Percentiles rank a stretch among this genome's conserved stretches.
Evolutionary conservation across 140 eudicot species (phyloP).

Genomic region (Ambrosia hybrid): DNA sequence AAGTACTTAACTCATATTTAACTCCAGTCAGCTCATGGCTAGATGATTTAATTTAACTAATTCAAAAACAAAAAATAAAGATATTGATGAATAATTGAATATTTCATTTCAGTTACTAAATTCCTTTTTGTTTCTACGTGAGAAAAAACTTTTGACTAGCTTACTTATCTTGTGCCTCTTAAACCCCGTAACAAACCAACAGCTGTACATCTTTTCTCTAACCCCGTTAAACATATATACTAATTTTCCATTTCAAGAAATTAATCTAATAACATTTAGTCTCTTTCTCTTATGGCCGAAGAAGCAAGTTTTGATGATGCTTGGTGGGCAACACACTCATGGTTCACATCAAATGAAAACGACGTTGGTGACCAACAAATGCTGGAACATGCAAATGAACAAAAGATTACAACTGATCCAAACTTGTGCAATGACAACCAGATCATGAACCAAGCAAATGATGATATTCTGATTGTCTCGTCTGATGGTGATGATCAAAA

Average conservation of each 20-base stretch:
- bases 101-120: too few relatives aligned
- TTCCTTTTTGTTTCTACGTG: not conserved
- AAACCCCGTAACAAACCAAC: not conserved
- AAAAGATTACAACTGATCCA: not conserved
- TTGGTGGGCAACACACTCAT: not conserved
- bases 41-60: too few relatives aligned
- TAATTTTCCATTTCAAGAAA: too few relatives aligned
- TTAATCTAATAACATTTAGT: too few relatives aligned
- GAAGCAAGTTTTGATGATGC: not conserved
- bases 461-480: not conserved
- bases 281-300: slow-evolving; percentile 18
- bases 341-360: not conserved
- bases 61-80: too few relatives aligned
- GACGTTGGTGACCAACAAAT: not conserved
- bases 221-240: too few relatives aligned
- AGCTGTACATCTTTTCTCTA: too few relatives aligned
- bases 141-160: too few relatives aligned
- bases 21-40: too few relatives aligned
- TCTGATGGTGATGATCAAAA: not conserved
- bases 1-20: too few relatives aligned
- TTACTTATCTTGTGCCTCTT: not conserved
- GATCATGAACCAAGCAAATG: not conserved
- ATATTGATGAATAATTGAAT: too few relatives aligned
- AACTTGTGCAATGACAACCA: not conserved
- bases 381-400: not conserved